Evolutionary conservation across 495 filamentous ascomycete species (phyloP).

Genomic region (Xylaria acuta): DNA sequence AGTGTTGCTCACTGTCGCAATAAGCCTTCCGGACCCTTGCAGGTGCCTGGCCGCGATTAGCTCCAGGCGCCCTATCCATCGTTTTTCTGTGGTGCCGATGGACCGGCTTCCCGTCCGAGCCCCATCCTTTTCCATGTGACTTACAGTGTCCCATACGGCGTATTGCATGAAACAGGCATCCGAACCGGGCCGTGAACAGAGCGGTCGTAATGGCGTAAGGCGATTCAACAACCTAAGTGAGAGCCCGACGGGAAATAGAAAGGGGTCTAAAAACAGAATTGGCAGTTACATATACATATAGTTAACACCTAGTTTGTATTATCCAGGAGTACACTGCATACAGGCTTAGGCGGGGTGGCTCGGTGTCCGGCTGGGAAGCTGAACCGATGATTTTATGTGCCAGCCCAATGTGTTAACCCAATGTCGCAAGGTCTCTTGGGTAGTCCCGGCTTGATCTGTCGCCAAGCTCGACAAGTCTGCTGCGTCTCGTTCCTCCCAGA

Average conservation of each 20-base stretch:
- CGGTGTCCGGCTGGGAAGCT: constrained; percentile 6
- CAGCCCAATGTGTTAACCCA: constrained; percentile 2
- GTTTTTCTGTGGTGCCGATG: neutral
- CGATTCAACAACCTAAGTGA: neutral
- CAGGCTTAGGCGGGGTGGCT: neutral
- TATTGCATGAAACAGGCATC: neutral
- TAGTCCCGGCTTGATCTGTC: neutral
- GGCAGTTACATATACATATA: neutral
- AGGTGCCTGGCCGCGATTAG: neutral
- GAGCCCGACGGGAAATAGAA: neutral
- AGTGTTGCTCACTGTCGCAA: neutral
- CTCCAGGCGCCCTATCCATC: neutral
- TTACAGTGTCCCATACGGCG: constrained; percentile 10
- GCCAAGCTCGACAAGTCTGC: constrained; percentile 1
- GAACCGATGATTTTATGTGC: neutral
- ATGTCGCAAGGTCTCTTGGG: neutral
- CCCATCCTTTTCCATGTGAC: neutral
- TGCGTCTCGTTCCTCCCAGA: neutral
- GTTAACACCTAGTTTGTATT: neutral
- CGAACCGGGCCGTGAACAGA: neutral
- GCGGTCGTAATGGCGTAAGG: neutral
- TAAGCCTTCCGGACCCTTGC: neutral
- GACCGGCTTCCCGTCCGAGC: neutral
- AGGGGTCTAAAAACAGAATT: neutral
- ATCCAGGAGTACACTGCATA: too few species aligned